phyloP scores from a whole-genome alignment of 2,329 filamentous ascomycete genomes.

The Myriosclerotinia curreyana region DNA sequence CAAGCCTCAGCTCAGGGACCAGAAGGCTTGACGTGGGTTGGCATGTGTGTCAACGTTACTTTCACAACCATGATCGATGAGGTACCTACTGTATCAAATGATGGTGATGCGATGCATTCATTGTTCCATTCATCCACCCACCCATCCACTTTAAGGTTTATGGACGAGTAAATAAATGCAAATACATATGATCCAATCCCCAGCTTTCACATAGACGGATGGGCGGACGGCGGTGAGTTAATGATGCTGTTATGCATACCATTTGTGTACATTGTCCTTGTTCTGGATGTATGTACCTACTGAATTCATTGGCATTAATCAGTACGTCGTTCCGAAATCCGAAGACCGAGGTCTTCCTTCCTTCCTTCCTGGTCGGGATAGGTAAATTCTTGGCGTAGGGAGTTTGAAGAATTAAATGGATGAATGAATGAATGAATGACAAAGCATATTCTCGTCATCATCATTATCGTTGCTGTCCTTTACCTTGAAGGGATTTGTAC shows the following conservation, averaged over 20 bases:
- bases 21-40: conserved; percentile 11
- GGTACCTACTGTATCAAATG: no score
- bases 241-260: background rate
- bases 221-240: background rate
- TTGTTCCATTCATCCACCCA: background rate
- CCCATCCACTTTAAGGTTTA: background rate
- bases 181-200: background rate
- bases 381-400: background rate
- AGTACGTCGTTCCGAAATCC: background rate
- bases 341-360: background rate
- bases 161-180: background rate
- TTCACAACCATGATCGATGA: conserved; percentile 10
- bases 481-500: no score
- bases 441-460: background rate
- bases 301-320: background rate
- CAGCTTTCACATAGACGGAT: background rate
- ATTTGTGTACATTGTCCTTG: background rate
- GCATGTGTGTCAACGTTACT: conserved; percentile 18
- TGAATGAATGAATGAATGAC: background rate
- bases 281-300: background rate
- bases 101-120: background rate
- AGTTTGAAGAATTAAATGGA: background rate
- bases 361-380: background rate
- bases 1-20: conserved; percentile 14
- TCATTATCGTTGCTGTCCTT: background rate